These are phyloP conservation scores for Luffa acutangula DNA, from an alignment of 306 rosid genomes.

Conservation along the genomic window DNA sequence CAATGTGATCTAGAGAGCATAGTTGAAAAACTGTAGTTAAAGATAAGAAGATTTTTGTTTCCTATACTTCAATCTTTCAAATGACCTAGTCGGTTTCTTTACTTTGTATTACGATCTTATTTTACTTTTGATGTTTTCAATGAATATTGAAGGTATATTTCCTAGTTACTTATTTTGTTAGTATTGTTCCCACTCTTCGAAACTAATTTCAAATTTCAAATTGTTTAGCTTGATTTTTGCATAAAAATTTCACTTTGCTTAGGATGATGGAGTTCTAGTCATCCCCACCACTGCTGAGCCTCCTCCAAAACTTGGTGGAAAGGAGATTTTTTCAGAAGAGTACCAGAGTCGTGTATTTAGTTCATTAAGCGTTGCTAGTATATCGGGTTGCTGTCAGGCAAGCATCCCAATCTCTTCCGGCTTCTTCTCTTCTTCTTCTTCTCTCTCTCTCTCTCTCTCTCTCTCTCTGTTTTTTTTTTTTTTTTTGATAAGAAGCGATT, in stretches of 20 bases:
- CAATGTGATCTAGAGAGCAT: not conserved
- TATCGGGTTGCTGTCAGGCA: slow-evolving; percentile 98
- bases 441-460: not conserved
- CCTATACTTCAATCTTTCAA: not conserved
- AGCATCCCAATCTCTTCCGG: not conserved
- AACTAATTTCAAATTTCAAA: not conserved
- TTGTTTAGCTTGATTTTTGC: not conserved
- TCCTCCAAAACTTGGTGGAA: slow-evolving; percentile 88
- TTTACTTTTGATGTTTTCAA: not conserved
- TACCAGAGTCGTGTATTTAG: slow-evolving; percentile 54
- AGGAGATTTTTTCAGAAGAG: slow-evolving; percentile 62
- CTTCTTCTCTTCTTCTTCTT: not conserved
- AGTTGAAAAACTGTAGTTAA: not conserved
- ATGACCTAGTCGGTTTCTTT: not conserved
- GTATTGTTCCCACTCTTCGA: not conserved
- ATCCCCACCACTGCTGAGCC: slow-evolving; percentile 82
- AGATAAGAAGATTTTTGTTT: not conserved
- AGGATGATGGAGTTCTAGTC: slow-evolving; percentile 96
- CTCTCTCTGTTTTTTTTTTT: not conserved
- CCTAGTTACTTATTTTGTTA: not conserved
- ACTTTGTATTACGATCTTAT: not conserved
- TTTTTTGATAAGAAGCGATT: not conserved
- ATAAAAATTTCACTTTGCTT: slow-evolving; percentile 3
- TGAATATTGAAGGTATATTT: not conserved
- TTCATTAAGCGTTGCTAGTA: slow-evolving; percentile 78